Evolutionary conservation across 2,329 filamentous ascomycete genomes (phyloP), one percentile per base, ranked within the genome.

Genomic region (Colletotrichum scovillei): DNA sequence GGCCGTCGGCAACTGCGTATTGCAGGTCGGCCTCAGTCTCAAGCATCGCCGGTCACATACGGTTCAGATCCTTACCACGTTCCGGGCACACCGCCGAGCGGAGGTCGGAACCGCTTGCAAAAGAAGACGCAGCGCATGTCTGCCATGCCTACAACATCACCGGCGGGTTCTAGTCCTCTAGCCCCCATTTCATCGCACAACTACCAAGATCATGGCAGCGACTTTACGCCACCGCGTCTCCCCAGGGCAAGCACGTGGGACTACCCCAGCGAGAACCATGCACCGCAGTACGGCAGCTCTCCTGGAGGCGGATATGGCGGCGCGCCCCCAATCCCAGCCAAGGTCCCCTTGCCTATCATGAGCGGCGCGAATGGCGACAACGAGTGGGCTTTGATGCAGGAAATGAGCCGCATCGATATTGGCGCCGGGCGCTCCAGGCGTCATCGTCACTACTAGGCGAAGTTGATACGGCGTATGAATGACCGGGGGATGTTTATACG

Each of bases 361-460:
- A 87, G 84, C 74, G 86, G 84, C 38, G 80, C 77, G 35, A 75
- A 79, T 76, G 82, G 81, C 5, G 82, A 83, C 42, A 87, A 87
- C 69, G 85, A 89, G 75, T 86, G 87, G 81, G 90, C 92, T 24
- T 82, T 95, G 65, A 88, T 93, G 81, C 87, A 94, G 75, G 93
- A 95, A 82, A 89, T 95, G 86, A 91, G 88, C 77, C 86, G 86
- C 60, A 92, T 93, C 74, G 90, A 93, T 77, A 88, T 93, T 75
- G 91, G 91, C n/a, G 84, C 85, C 28, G 91, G 90, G 4, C 84
- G 90, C 72, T 88, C 88, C 30, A 84, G 89, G 77, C 84, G 89
- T 57, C 86, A 88, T 65, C 83, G 84, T 38, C 84, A 83, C 28
- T 85, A 85, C 73, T 86, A 70, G 82, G 55, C 11, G 19, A 49